Evolutionary conservation across 2,329 filamentous ascomycete genomes (phyloP).

Genomic region (Coniella lustricola): DNA sequence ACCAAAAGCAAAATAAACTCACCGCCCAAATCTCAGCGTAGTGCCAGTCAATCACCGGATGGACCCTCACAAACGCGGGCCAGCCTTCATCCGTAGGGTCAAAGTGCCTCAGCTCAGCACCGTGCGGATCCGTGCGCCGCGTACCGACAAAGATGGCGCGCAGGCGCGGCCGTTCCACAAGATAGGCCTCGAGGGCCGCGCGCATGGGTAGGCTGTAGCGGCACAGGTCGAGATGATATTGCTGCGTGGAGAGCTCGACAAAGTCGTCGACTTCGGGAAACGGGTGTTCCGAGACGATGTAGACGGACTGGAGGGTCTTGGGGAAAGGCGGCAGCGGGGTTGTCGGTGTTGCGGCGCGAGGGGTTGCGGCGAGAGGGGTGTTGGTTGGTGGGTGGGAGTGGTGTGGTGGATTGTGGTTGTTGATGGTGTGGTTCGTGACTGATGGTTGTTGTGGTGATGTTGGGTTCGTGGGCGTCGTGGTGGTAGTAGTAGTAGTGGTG

Average conservation of each 20-base stretch:
- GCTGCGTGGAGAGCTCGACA: constrained; percentile 55
- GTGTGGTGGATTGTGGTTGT: not conserved
- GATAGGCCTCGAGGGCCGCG: constrained; percentile 70
- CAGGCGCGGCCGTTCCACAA: constrained; percentile 56
- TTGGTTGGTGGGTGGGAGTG: constrained; percentile 10
- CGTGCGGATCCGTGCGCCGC: constrained; percentile 85
- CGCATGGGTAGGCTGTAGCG: constrained; percentile 77
- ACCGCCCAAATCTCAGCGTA: constrained; percentile 93
- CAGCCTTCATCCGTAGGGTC: constrained; percentile 83
- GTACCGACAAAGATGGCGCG: constrained; percentile 84
- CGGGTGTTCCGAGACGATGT: constrained; percentile 78
- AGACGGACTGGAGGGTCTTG: constrained; percentile 65
- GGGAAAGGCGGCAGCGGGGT: constrained; percentile 27
- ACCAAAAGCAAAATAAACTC: constrained; percentile 30
- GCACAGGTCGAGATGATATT: constrained; percentile 69
- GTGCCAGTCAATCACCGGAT: constrained; percentile 97
- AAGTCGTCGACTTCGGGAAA: constrained; percentile 85
- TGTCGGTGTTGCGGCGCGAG: constrained; percentile 15
- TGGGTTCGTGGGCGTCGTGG: constrained; percentile 11
- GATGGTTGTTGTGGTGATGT: not conserved
- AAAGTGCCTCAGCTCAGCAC: constrained; percentile 70
- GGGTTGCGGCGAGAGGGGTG: constrained; percentile 13
- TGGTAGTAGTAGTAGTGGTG: constrained; percentile 22
- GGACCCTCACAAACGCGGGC: constrained; percentile 87
- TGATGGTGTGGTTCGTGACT: not conserved